These are phyloP conservation scores for Cryptosporidium viatorum DNA, from an alignment of 169 alveolate genomes.

Conservation along the genomic window DNA sequence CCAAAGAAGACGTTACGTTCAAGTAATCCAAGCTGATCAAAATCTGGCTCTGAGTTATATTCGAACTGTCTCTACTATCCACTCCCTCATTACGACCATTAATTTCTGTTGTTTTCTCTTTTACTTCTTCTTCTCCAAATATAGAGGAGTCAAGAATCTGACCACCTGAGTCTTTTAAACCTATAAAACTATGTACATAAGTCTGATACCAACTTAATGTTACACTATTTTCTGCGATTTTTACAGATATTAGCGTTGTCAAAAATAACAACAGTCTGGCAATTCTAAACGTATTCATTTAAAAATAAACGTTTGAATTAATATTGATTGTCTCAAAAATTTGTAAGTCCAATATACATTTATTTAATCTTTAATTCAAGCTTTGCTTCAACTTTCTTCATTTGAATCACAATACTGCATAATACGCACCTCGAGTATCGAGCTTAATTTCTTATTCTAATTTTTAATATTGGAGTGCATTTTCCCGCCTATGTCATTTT, in stretches of 20 bases:
- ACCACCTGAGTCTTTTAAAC: neutral
- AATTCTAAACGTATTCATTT: slow-evolving; percentile 9
- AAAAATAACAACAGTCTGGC: neutral
- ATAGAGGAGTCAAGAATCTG: neutral
- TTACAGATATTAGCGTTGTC: neutral
- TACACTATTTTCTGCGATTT: neutral
- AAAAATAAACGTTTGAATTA: slow-evolving; percentile 9
- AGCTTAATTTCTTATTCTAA: slow-evolving; percentile 10
- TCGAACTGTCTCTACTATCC: neutral
- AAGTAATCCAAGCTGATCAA: slow-evolving; percentile 3
- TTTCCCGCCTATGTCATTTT: neutral
- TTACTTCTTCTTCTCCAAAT: neutral
- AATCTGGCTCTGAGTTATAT: neutral
- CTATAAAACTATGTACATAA: neutral
- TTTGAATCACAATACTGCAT: neutral
- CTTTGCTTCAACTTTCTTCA: neutral
- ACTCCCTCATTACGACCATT: neutral
- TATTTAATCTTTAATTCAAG: neutral
- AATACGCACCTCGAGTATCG: slow-evolving; percentile 44
- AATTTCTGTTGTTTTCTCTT: neutral
- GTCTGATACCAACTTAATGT: neutral
- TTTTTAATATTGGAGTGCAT: neutral
- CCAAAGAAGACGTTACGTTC: slow-evolving; percentile 29
- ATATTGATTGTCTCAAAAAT: neutral
- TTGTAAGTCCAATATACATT: neutral